phyloP scores from a whole-genome alignment of 1,284 basidiomycete genomes.

The Mycena citricolor region DNA sequence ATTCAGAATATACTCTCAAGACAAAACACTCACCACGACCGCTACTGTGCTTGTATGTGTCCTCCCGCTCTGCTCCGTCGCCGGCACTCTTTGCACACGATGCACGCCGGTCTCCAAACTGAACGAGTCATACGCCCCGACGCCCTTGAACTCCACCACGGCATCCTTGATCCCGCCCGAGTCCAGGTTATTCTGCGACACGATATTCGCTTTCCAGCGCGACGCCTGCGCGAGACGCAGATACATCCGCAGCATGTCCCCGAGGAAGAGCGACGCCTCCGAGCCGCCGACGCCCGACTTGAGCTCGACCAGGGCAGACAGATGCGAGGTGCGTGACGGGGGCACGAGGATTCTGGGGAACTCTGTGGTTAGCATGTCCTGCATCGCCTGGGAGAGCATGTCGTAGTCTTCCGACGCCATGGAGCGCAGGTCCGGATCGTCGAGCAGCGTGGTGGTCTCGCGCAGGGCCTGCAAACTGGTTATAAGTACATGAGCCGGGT shows the following conservation, averaged over 20 bases:
- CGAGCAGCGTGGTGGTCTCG: conserved; percentile 62
- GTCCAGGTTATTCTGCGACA: conserved; percentile 54
- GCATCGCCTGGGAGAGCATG: conserved; percentile 49
- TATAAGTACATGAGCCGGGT: conserved; percentile 21
- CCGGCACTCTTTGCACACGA: conserved; percentile 91
- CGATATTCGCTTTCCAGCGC: conserved; percentile 54
- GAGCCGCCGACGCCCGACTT: conserved; percentile 93
- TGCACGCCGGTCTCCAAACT: conserved; percentile 95
- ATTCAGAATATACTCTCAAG: too few species aligned
- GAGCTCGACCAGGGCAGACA: conserved; percentile 86
- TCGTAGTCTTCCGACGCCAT: conserved; percentile 76
- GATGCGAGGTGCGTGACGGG: conserved; percentile 56
- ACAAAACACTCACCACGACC: conserved; percentile 66
- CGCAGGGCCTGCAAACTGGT: conserved; percentile 55
- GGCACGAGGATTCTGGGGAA: conserved; percentile 78
- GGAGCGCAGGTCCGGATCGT: conserved; percentile 79
- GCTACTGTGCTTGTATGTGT: conserved; percentile 94
- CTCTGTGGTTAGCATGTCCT: conserved; percentile 46
- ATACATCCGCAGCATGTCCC: conserved; percentile 85
- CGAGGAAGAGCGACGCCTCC: conserved; percentile 84
- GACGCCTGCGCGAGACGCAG: conserved; percentile 58
- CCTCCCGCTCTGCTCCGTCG: conserved; percentile 84
- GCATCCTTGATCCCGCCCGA: conserved; percentile 80
- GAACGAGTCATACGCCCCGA: conserved; percentile 77
- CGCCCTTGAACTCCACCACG: conserved; percentile 79